phyloP scores from a whole-genome alignment of 371 early-diverging fungal genomes.

The Thermomucor indicae-seudaticae region DNA sequence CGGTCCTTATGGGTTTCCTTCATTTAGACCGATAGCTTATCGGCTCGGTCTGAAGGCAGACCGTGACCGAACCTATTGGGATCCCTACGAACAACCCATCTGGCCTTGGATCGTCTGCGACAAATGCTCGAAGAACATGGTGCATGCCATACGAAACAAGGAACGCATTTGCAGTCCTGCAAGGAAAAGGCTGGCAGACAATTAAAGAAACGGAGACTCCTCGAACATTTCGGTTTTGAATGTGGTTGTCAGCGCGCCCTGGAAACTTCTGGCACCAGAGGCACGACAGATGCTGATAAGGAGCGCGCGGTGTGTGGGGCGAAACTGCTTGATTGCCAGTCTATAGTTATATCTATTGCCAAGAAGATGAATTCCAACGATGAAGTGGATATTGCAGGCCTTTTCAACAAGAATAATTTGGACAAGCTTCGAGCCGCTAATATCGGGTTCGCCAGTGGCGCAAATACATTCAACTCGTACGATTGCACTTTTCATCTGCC shows the following conservation, averaged over 20 bases:
- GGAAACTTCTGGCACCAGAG: background rate
- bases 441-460: background rate
- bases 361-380: constrained; percentile 3
- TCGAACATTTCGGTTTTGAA: background rate
- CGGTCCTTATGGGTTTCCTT: no score
- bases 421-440: background rate
- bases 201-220: background rate
- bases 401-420: constrained; percentile 1
- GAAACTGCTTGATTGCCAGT: constrained; percentile 3
- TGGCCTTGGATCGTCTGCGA: no score
- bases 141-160: no score
- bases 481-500: background rate
- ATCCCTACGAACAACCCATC: no score
- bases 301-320: background rate
- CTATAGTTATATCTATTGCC: background rate
- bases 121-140: no score
- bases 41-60: no score
- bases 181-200: constrained; percentile 3
- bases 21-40: no score
- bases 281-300: background rate
- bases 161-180: no score
- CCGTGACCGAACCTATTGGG: no score
- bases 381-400: background rate
- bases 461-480: background rate
- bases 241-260: background rate